Evolutionary conservation across 2,329 filamentous ascomycete species (phyloP), one percentile per base, ranked within the genome.

Genomic region (Monilinia fructicola): DNA sequence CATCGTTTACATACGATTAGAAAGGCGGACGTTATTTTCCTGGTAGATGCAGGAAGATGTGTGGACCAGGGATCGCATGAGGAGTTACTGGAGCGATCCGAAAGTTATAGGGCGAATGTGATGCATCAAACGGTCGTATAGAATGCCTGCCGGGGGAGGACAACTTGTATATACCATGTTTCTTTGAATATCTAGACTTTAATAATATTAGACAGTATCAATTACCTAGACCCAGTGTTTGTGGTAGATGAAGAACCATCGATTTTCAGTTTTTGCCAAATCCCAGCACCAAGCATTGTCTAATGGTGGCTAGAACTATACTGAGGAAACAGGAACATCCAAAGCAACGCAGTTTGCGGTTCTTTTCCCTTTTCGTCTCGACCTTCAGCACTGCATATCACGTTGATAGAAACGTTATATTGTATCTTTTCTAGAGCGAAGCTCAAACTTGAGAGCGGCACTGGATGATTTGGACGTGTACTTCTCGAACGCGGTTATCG

Each of bases 1-100:
- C 85, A 87, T 73, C 77, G 84, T 40, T 74, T 87, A 67, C 82
- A 83, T 69, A 87, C 84, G 4, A 83, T 87, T 50, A 79, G 81
- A 63, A 83, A 81, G 68, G 84, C 85, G 16, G 83, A 86, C 74
- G 77, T 81, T n/a, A 87, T 87, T 68, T 82, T 85, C 67, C 79
- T 87, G 54, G 79, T 86, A 54, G 83, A 86, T 69, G 81, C 79
- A 11, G 84, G 85, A 1, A 78, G 76, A 64, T 78, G 84, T 54
- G 80, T 85, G 16, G 84, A 85, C 67, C 76, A 76, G 65, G 84
- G 84, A 2, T 79, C 78, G 31, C 85, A 86, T 71, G 79, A 82
- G 66, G 84, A 87, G 71, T 74, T 87, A 64, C 77, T 86, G 68
- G 80, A 81, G 68, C 76, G 81, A 42, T 81, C 78, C 67, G 81